A percentile compares a stretch with the other conserved stretches of the same genome.
Conservation (phyloP, 2,329 filamentous ascomycete species). For the Aspergillus sergii region DNA sequence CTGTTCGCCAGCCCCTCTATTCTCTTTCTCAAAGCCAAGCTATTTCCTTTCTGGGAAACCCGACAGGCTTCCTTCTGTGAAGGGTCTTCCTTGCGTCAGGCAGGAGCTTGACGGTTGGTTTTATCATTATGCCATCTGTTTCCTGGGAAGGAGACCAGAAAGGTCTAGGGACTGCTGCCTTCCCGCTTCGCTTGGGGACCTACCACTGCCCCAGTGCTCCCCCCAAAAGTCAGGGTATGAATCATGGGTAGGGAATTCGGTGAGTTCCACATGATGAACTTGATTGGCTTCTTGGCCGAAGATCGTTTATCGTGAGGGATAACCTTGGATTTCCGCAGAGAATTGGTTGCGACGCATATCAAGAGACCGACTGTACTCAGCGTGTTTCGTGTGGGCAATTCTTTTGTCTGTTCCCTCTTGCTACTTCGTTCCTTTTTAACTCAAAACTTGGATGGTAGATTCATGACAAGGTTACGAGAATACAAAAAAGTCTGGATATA, state of each 20-base stretch:
- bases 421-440: slow-evolving; percentile 27
- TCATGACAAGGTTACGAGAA: slow-evolving; percentile 37
- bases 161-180: slow-evolving; percentile 15
- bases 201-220: slow-evolving; percentile 20
- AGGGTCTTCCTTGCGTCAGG: slow-evolving; percentile 7
- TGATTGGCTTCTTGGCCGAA: slow-evolving; percentile 8
- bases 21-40: slow-evolving; percentile 24
- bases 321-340: slow-evolving; percentile 30
- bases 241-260: slow-evolving; percentile 26
- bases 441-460: slow-evolving; percentile 33
- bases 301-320: slow-evolving; percentile 20
- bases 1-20: slow-evolving; percentile 19
- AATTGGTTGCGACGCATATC: slow-evolving; percentile 32
- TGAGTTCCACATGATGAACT: slow-evolving; percentile 16
- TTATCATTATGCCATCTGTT: slow-evolving; percentile 5
- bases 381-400: slow-evolving; percentile 28
- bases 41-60: slow-evolving; percentile 11
- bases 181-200: slow-evolving; percentile 18
- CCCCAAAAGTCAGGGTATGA: slow-evolving; percentile 29
- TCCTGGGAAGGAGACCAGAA: slow-evolving; percentile 14
- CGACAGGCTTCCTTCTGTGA: slow-evolving; percentile 8
- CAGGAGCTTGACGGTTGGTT: slow-evolving; percentile 8
- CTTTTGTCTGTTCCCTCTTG: slow-evolving; percentile 31
- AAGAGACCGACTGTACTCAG: slow-evolving; percentile 31
- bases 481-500: slow-evolving; percentile 25